Base-by-base conservation (phyloP, 2,329 filamentous ascomycete species). In the Phoma herbarum region DNA sequence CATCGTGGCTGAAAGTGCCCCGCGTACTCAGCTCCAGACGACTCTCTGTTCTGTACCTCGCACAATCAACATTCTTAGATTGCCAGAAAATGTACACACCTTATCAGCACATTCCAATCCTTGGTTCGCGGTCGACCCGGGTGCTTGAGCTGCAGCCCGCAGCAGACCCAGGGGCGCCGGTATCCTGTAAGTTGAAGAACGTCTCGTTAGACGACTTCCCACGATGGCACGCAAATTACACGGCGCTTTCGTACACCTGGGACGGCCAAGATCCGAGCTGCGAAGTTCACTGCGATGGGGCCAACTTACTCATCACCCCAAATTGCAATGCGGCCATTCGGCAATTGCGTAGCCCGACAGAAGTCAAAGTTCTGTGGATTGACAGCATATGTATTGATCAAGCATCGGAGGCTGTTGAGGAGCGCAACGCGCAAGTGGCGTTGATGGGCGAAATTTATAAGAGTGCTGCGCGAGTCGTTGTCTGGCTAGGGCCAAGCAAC, bases 231-330 rank as follows among this genome's bases (percentile, higher is more conserved):
- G 43, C 47, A 22, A 26, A 50, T 4, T 57, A 57, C 26, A 57
- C 14, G 2, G 58, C 58, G n/a, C 54, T 53, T 14, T 58, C 48
- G 9, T 61, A 58, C 22, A 57, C 58, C 4, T 61, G 54, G 58
- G 48, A 58, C 22, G 46, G 42, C 18, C 48, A 33, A 48, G 33
- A 3, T 3, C 47, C 49, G 11, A 45, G 18, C n/a, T 53, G 58
- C 25, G 20, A 47, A 4, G 37, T 48, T 20, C 16, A 41, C 14
- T 62, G 59, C 31, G 45, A 47, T 29, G 51, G 57, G 4, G 35
- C 20, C 6, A 41, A 20, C 11, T 35, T 59, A 2, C 29, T 52
- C n/a, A 37, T 60, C 37, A 62, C 56, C 6, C 43, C 43, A 10
- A 53, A 62, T 16, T 53, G 47, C 20, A 10, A 59, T 35, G 29